Conservation (phyloP, 352 stramenopile species). For the Thraustochytrium sp. region DNA sequence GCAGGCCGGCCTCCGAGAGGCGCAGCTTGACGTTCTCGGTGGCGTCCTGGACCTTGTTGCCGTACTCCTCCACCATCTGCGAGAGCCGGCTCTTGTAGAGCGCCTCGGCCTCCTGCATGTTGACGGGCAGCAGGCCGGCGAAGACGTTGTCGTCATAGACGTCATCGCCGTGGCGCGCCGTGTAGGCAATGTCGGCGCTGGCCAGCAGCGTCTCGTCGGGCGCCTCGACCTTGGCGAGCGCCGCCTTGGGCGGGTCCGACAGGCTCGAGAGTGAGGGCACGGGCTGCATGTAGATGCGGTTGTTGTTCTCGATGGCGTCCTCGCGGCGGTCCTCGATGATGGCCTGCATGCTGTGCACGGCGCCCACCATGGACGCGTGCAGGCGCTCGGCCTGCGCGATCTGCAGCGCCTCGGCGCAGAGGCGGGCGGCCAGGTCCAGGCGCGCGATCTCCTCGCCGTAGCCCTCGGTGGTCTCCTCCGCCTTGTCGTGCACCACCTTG, state of each 20-base stretch:
- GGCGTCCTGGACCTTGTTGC: conserved; percentile 40
- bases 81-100: conserved; percentile 11
- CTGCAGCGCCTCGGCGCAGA: conserved; percentile 29
- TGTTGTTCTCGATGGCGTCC: conserved; percentile 41
- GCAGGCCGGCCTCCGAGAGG: conserved; percentile 25
- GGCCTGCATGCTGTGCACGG: neutral
- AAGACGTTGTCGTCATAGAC: conserved; percentile 29
- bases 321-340: conserved; percentile 1
- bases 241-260: neutral
- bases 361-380: conserved; percentile 32
- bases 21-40: conserved; percentile 18
- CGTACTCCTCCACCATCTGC: conserved; percentile 8
- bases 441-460: conserved; percentile 44
- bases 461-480: conserved; percentile 39
- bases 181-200: neutral
- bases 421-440: neutral
- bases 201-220: neutral
- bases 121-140: conserved; percentile 10
- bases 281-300: conserved; percentile 45
- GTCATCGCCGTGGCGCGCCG: neutral
- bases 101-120: conserved; percentile 36
- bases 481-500: conserved; percentile 29
- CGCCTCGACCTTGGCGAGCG: conserved; percentile 12
- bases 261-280: neutral
- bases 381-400: neutral